A percentile compares a stretch with the other conserved stretches of the same genome.
These are phyloP conservation scores for Neofusicoccum parvum DNA, from an alignment of 2,329 filamentous ascomycete species.

Conservation along the genomic window DNA sequence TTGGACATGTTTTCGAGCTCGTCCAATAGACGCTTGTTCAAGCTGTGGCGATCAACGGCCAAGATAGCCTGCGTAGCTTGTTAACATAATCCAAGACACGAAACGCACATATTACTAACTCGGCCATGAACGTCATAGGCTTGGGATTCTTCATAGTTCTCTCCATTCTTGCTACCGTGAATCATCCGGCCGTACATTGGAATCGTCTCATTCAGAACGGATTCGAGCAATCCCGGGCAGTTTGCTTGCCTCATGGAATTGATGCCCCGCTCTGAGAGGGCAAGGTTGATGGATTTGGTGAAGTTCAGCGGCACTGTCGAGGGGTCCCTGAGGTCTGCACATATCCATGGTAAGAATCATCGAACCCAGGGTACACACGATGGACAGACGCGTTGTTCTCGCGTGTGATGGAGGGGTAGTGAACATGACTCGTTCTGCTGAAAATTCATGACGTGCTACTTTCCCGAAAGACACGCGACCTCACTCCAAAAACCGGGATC, in stretches of 20 bases:
- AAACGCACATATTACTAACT: conserved; percentile 52
- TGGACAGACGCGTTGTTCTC: background rate
- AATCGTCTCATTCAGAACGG: conserved; percentile 76
- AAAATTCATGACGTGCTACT: conserved; percentile 17
- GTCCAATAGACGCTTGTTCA: conserved; percentile 84
- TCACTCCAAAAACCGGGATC: background rate
- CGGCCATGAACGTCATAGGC: conserved; percentile 87
- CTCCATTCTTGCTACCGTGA: conserved; percentile 69
- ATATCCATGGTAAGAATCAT: conserved; percentile 20
- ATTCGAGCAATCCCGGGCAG: conserved; percentile 67
- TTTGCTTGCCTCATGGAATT: conserved; percentile 77
- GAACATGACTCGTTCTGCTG: conserved; percentile 6
- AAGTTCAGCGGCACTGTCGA: conserved; percentile 87
- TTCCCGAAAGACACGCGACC: background rate
- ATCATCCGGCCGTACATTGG: conserved; percentile 98
- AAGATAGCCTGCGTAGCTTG: conserved; percentile 67
- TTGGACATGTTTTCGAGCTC: conserved; percentile 82
- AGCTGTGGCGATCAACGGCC: conserved; percentile 78
- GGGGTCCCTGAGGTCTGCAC: conserved; percentile 79
- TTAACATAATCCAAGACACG: background rate
- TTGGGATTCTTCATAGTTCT: conserved; percentile 77
- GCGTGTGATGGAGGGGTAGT: background rate
- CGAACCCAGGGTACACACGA: background rate
- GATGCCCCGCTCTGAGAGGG: conserved; percentile 90
- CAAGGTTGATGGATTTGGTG: conserved; percentile 97